These are phyloP conservation scores for Amoebophrya sp. DNA, from an alignment of 169 alveolate species.

Conservation along the genomic window DNA sequence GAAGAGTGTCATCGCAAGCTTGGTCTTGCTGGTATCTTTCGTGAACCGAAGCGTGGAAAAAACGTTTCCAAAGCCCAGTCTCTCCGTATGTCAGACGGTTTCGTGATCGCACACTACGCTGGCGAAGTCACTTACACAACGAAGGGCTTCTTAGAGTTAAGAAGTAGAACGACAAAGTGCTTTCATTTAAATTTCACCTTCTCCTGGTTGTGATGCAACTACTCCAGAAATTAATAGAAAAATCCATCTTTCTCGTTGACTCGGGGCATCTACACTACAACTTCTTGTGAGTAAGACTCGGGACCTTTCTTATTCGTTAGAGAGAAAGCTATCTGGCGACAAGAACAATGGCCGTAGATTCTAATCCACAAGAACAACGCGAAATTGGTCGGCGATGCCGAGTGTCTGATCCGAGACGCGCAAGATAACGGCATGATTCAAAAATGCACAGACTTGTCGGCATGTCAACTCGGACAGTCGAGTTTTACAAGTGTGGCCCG, in stretches of 20 bases:
- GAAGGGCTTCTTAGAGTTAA: conserved; percentile 21
- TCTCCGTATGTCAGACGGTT: neutral
- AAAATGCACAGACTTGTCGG: neutral
- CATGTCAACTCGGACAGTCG: neutral
- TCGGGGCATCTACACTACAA: too few relatives aligned
- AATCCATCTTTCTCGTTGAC: too few relatives aligned
- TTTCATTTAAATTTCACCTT: too few relatives aligned
- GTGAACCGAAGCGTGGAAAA: neutral
- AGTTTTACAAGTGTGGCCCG: neutral
- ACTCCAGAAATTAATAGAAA: too few relatives aligned
- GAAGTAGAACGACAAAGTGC: too few relatives aligned
- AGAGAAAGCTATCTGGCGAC: too few relatives aligned
- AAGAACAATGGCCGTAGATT: too few relatives aligned
- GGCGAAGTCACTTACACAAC: conserved; percentile 28
- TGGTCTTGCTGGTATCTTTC: neutral
- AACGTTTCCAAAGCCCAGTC: neutral
- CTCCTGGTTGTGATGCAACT: too few relatives aligned
- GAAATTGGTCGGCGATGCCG: conserved; percentile 27
- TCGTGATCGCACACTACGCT: conserved; percentile 2
- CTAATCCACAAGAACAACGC: conserved; percentile 31
- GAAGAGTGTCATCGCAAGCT: neutral
- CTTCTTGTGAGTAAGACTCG: too few relatives aligned
- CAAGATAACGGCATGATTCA: neutral
- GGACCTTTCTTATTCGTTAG: too few relatives aligned
- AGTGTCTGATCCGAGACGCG: conserved; percentile 29